Evolutionary conservation across 129 eudicot genomes (phyloP).

Genomic region (Saposhnikovia divaricata): DNA sequence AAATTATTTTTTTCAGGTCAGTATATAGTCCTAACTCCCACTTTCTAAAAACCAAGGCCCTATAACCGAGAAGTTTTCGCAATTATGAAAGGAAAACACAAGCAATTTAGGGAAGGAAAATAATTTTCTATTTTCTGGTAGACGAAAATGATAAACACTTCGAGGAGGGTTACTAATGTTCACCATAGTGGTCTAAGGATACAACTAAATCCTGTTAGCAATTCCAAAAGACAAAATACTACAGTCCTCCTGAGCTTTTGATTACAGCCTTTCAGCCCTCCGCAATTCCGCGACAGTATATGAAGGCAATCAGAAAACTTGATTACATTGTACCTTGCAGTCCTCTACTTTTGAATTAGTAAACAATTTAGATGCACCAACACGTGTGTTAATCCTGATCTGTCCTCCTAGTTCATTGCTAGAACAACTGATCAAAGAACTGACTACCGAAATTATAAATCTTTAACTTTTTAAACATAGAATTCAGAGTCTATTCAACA

Average conservation of each 20-base stretch:
- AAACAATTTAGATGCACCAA: neutral
- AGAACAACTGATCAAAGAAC: neutral
- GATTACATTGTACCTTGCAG: neutral
- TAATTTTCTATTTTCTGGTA: too few relatives aligned
- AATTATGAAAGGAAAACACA: neutral
- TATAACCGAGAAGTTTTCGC: neutral
- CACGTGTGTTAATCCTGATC: neutral
- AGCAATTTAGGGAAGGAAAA: neutral
- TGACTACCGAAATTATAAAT: neutral
- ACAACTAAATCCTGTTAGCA: neutral
- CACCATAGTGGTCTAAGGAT: neutral
- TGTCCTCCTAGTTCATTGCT: neutral
- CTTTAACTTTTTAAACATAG: neutral
- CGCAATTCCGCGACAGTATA: neutral
- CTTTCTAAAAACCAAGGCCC: neutral
- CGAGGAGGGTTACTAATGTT: neutral
- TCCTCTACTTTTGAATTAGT: neutral
- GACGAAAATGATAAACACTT: too few relatives aligned
- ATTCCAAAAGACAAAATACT: neutral
- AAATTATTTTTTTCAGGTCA: neutral
- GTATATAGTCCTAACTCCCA: neutral
- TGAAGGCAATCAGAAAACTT: neutral
- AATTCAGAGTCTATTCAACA: neutral
- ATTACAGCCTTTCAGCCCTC: neutral
- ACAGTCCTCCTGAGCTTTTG: neutral